Evolutionary conservation across 495 filamentous ascomycete species (phyloP).

Genomic region (Hamigera avellanea): DNA sequence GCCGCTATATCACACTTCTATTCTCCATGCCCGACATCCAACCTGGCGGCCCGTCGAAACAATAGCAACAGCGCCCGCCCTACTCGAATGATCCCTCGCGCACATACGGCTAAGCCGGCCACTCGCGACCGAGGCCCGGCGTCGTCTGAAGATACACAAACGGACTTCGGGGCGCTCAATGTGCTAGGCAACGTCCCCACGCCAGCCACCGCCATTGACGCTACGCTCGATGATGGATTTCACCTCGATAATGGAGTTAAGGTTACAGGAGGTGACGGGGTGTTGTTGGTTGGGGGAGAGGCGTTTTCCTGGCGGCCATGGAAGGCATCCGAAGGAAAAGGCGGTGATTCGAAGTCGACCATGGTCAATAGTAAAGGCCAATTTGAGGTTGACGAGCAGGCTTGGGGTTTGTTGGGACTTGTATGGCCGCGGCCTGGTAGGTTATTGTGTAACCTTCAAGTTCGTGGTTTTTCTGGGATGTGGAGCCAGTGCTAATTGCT

Average conservation of each 20-base stretch:
- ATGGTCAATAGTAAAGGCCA: constrained; percentile 68
- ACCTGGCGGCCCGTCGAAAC: constrained; percentile 17
- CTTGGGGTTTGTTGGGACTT: constrained; percentile 64
- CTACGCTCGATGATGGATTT: constrained; percentile 67
- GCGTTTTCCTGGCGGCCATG: constrained; percentile 83
- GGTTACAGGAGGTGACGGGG: constrained; percentile 51
- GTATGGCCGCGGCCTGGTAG: constrained; percentile 88
- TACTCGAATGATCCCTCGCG: constrained; percentile 27
- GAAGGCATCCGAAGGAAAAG: constrained; percentile 23
- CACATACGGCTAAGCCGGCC: constrained; percentile 26
- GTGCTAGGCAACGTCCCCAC: constrained; percentile 65
- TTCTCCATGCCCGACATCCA: constrained; percentile 2
- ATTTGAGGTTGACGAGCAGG: constrained; percentile 61
- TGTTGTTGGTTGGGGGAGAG: constrained; percentile 73
- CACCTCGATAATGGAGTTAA: constrained; percentile 64
- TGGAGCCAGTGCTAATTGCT: constrained; percentile 9
- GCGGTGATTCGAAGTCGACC: constrained; percentile 20
- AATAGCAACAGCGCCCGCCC: constrained; percentile 18
- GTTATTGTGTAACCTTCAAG: constrained; percentile 13
- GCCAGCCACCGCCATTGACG: constrained; percentile 74
- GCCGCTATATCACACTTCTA: too few species aligned
- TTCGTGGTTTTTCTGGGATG: constrained; percentile 3
- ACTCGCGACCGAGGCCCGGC: constrained; percentile 45
- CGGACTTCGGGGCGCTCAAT: constrained; percentile 65
- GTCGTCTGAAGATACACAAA: constrained; percentile 52